Evolutionary conservation across 2,329 filamentous ascomycete species (phyloP).

Genomic region (Fusarium veterinarium): DNA sequence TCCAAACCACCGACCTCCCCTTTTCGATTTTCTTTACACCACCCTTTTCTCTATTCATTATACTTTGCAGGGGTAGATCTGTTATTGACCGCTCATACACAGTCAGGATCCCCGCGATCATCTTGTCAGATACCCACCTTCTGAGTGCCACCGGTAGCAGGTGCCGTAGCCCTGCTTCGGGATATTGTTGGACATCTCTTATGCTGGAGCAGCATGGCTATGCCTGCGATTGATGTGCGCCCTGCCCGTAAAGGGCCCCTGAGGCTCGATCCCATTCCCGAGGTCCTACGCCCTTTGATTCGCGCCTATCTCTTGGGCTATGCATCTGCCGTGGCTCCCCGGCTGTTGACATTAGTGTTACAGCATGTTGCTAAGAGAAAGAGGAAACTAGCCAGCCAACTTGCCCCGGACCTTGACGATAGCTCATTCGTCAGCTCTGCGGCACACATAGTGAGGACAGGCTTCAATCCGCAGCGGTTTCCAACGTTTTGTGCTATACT

Average conservation of each 20-base stretch:
- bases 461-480: conserved; percentile 67
- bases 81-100: conserved; percentile 33
- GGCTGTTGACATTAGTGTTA: conserved; percentile 65
- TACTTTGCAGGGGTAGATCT: conserved; percentile 34
- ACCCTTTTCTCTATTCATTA: conserved; percentile 27
- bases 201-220: conserved; percentile 27
- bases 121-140: conserved; percentile 31
- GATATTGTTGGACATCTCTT: conserved; percentile 10
- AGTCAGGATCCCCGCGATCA: conserved; percentile 37
- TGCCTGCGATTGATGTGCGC: conserved; percentile 30
- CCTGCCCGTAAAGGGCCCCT: conserved; percentile 34
- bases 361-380: conserved; percentile 58
- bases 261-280: conserved; percentile 55
- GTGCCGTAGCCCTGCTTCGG: conserved; percentile 38
- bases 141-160: conserved; percentile 34
- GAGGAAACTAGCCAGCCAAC: conserved; percentile 40
- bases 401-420: conserved; percentile 44
- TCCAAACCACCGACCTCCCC: conserved; percentile 19
- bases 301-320: conserved; percentile 72
- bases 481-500: conserved; percentile 71
- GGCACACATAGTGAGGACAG: conserved; percentile 59
- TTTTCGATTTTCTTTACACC: conserved; percentile 34
- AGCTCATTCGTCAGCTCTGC: conserved; percentile 49
- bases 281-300: conserved; percentile 64
- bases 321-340: conserved; percentile 67